Conservation (phyloP, 169 alveolate species). For the Ichthyophthirius multifiliis region DNA sequence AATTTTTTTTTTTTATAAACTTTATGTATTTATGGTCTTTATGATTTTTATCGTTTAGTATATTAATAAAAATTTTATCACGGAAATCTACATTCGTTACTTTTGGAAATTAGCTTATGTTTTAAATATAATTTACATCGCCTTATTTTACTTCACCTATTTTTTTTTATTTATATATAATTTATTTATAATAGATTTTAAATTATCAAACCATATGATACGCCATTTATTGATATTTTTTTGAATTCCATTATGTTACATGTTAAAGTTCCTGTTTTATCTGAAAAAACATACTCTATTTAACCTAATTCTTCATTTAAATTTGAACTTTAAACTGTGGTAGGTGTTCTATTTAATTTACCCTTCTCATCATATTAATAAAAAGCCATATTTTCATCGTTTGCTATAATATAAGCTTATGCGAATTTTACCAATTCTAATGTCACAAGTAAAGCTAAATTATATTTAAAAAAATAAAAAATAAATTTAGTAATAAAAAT, state of each 20-base stretch:
- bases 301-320: constrained; percentile 74
- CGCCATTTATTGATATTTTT: constrained; percentile 50
- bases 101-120: background rate
- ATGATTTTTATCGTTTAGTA: constrained; percentile 2
- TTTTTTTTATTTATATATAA: no score
- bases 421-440: constrained; percentile 64
- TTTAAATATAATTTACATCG: background rate
- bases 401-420: constrained; percentile 55
- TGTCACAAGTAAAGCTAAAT: constrained; percentile 51
- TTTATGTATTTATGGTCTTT: background rate
- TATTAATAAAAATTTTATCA: constrained; percentile 7
- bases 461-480: background rate
- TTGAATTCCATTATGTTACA: constrained; percentile 65
- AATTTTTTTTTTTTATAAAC: background rate
- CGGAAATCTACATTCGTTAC: constrained; percentile 34
- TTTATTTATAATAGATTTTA: no score
- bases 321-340: constrained; percentile 33
- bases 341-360: background rate
- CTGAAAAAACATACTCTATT: constrained; percentile 61
- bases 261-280: constrained; percentile 80
- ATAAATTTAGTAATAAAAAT: no score
- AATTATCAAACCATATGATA: constrained; percentile 54
- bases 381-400: constrained; percentile 6
- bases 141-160: no score
- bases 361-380: background rate